A percentile compares a stretch with the other conserved stretches of the same genome.
These are phyloP conservation scores for Trichoderma atroviride DNA, from an alignment of 2,329 filamentous ascomycete species.

Conservation along the genomic window DNA sequence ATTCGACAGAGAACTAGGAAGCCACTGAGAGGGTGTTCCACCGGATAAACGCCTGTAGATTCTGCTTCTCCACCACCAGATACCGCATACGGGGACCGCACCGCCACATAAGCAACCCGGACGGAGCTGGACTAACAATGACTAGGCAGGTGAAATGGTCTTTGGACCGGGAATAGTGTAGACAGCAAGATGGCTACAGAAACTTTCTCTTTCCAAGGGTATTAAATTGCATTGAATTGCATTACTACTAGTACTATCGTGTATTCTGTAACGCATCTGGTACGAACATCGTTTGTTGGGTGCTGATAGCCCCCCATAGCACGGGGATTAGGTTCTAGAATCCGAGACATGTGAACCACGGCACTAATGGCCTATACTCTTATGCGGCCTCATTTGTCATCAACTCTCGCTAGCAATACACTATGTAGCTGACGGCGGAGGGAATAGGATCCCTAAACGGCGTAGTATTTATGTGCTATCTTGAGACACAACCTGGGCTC, in stretches of 20 bases:
- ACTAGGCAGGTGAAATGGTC: constrained; percentile 9
- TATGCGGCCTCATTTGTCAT: neutral
- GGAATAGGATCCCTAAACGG: neutral
- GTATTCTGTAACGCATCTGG: neutral
- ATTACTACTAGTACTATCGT: neutral
- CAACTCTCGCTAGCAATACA: neutral
- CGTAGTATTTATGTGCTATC: neutral
- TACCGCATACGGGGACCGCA: neutral
- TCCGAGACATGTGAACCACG: neutral
- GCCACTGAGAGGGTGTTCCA: neutral
- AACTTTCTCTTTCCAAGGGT: neutral
- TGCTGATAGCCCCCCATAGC: neutral
- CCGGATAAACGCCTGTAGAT: neutral
- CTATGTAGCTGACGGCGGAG: neutral
- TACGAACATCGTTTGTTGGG: neutral
- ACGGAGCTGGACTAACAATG: neutral
- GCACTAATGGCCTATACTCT: neutral
- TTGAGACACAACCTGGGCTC: neutral
- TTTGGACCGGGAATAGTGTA: neutral
- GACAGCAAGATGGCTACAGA: neutral
- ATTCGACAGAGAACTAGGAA: neutral
- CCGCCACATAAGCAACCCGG: neutral
- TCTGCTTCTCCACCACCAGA: neutral
- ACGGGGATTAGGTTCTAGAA: neutral
- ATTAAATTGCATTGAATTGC: neutral